Evolutionary conservation across 2,329 filamentous ascomycete species (phyloP), one percentile per base, ranked within the genome.

Genomic region (Claviceps africana): DNA sequence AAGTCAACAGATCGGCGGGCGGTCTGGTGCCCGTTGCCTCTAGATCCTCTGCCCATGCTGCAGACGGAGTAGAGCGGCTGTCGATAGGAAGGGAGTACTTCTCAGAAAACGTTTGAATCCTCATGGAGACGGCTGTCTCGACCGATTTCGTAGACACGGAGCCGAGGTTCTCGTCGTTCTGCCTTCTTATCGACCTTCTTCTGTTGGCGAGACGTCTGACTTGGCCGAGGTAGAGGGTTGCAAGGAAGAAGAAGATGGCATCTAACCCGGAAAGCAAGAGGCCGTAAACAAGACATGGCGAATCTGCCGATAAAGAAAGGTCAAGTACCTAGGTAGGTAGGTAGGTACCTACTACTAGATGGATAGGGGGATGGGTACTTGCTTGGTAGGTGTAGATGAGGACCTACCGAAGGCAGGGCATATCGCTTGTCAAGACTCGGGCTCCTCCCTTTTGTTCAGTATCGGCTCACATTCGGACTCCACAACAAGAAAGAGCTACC

Each of bases 1-100:
- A 82, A 58, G 55, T 81, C 77, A 42, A 75, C 70, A 39, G 75
- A 67, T 19, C 73, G 70, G 53, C 70, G 71, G 53, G 64, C 62
- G 42, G 61, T 59, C 47, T 60, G 66, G 53, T 61, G 64, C 48
- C 58, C 58, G 51, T 59, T 62, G 57, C 62, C 63, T 33, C 68
- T 63, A 48, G 67, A 64, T 48, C 67, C 67, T 52, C 71, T 66
- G 50, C 64, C 66, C 72, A 74, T 74, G 54, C 28, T 58, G 54
- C 25, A 48, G 7, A 25, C 28, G 9, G 21, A 52, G 21, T 21
- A 52, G 19, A 35, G 43, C 19, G 45, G 45, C 51, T 28, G 37
- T 46, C n/a, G 47, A 45, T 35, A 33, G 35, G 6, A 30, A 30
- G 51, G 21, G n/a, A 40, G 33, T 31, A 22, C 40, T 50, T 48